Percentiles rank a stretch among this genome's conserved stretches.
phyloP scores from a whole-genome alignment of 2,329 filamentous ascomycete species.

The Penicillium sp. region DNA sequence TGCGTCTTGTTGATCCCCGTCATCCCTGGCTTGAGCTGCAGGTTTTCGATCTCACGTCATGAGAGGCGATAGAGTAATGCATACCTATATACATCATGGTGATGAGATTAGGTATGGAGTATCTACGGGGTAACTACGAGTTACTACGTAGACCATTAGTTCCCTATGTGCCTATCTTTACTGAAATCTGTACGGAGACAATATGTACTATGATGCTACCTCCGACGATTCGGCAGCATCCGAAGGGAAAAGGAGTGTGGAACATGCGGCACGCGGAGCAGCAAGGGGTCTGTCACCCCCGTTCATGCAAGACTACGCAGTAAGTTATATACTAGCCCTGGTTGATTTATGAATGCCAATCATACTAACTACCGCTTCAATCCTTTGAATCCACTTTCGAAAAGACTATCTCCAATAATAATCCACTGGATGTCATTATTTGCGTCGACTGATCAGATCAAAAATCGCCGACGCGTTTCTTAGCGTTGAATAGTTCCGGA shows the following conservation, averaged over 20 bases:
- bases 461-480: background rate
- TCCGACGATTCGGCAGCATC: slow-evolving; percentile 3
- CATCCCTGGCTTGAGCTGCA: slow-evolving; percentile 23
- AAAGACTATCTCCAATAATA: no score
- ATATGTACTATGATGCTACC: no score
- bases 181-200: no score
- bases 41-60: slow-evolving; percentile 18
- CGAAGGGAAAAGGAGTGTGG: slow-evolving; percentile 20
- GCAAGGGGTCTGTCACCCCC: slow-evolving; percentile 30
- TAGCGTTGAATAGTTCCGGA: slow-evolving; percentile 5
- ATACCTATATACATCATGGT: background rate
- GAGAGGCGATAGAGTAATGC: background rate
- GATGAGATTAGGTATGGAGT: no score
- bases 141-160: no score
- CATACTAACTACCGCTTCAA: background rate
- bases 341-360: slow-evolving; percentile 7
- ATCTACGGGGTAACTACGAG: no score
- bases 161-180: no score
- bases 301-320: slow-evolving; percentile 27
- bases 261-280: slow-evolving; percentile 34
- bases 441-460: background rate
- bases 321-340: slow-evolving; percentile 10
- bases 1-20: slow-evolving; percentile 19
- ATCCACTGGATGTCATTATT: background rate
- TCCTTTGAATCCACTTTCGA: background rate